Evolutionary conservation across 306 rosid genomes (phyloP).

Genomic region (Trifolium pratense): DNA sequence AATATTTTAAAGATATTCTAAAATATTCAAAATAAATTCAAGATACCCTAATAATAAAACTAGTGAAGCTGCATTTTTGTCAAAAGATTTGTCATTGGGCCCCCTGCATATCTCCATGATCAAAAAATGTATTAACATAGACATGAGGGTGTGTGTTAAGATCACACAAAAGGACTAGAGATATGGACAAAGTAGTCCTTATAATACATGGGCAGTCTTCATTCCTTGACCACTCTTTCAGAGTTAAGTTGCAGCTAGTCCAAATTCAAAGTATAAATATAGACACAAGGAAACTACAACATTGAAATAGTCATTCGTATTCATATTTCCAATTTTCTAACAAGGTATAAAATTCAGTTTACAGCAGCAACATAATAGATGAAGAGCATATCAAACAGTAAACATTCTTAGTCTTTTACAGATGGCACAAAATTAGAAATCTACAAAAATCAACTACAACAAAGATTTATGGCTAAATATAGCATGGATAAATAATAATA

Average conservation of each 20-base stretch:
- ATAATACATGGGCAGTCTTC: neutral
- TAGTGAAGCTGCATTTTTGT: neutral
- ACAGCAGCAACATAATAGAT: constrained; percentile 22
- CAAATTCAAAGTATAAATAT: neutral
- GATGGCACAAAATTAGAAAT: constrained; percentile 27
- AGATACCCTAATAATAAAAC: neutral
- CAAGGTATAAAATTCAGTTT: neutral
- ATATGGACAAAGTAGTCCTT: neutral
- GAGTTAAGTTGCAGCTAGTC: neutral
- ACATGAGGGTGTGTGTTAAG: neutral
- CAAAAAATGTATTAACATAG: neutral
- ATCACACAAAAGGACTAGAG: neutral
- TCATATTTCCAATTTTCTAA: neutral
- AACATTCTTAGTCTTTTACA: constrained; percentile 1
- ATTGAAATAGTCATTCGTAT: neutral
- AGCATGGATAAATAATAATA: constrained; percentile 12
- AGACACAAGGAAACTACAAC: neutral
- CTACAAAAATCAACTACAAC: constrained; percentile 17
- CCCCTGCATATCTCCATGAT: neutral
- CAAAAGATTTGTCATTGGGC: neutral
- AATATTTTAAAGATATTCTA: neutral
- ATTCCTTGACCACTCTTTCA: neutral
- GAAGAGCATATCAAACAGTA: constrained; percentile 19
- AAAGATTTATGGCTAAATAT: constrained; percentile 25
- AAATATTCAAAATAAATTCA: neutral